phyloP scores from a whole-genome alignment of 1,284 basidiomycete genomes.

The Lentinus polychrous region DNA sequence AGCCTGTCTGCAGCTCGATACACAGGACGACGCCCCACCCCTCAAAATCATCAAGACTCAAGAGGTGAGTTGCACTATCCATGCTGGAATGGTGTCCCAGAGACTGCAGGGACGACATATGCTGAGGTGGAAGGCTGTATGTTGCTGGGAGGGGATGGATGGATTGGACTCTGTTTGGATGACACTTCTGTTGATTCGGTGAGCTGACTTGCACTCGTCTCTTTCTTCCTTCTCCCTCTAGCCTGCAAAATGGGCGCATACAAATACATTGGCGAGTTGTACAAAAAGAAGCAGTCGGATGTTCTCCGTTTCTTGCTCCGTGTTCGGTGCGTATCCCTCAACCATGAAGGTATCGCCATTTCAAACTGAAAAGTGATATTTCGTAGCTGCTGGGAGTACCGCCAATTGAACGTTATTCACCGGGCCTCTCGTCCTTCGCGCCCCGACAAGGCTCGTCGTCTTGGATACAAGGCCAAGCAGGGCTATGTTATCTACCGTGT shows the following conservation, averaged over 20 bases:
- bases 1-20: background rate
- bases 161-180: constrained; percentile 20
- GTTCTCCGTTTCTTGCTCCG: constrained; percentile 98
- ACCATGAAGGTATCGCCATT: background rate
- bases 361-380: background rate
- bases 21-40: constrained; percentile 14
- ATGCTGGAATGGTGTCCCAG: constrained; percentile 10
- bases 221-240: constrained; percentile 10
- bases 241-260: constrained; percentile 73
- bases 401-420: constrained; percentile 97
- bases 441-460: constrained; percentile 97
- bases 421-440: constrained; percentile 96
- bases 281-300: constrained; percentile 96
- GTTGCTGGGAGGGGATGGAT: constrained; percentile 23
- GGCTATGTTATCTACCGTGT: constrained; percentile 98
- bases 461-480: constrained; percentile 99
- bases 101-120: constrained; percentile 5
- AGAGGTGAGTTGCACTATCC: constrained; percentile 21
- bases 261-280: constrained; percentile 96
- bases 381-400: constrained; percentile 95
- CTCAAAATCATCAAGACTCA: constrained; percentile 26
- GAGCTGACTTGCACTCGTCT: constrained; percentile 12
- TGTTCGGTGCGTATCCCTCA: constrained; percentile 65
- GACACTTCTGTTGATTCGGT: constrained; percentile 10
- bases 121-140: constrained; percentile 4